Evolutionary conservation across 1,139 yeast species (phyloP).

Genomic region (Candida tetrigidarum): DNA sequence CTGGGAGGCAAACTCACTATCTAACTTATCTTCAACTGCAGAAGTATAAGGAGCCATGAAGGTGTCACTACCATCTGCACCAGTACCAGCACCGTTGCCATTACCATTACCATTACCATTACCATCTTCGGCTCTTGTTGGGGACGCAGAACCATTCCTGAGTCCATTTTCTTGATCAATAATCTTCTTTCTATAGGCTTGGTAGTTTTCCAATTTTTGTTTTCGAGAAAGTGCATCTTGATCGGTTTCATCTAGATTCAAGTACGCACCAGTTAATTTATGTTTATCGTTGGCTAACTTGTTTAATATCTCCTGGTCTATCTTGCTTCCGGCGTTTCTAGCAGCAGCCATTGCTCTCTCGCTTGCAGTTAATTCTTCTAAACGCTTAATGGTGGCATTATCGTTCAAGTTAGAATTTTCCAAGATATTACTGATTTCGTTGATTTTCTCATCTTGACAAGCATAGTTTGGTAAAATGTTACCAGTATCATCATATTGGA

Average conservation of each 20-base stretch:
- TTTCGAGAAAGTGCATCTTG: slow-evolving; percentile 51
- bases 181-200: slow-evolving; percentile 53
- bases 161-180: slow-evolving; percentile 51
- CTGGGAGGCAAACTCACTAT: slow-evolving; percentile 63
- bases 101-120: no score
- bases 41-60: slow-evolving; percentile 70
- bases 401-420: slow-evolving; percentile 49
- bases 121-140: slow-evolving; percentile 14
- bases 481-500: slow-evolving; percentile 65
- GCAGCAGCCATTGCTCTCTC: slow-evolving; percentile 68
- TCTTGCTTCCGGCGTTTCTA: slow-evolving; percentile 48
- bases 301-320: slow-evolving; percentile 48
- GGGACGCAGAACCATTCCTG: slow-evolving; percentile 12
- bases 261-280: slow-evolving; percentile 46
- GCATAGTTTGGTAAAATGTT: slow-evolving; percentile 63
- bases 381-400: slow-evolving; percentile 44
- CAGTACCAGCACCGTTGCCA: no score
- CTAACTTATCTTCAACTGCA: slow-evolving; percentile 70
- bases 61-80: slow-evolving; percentile 27
- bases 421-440: slow-evolving; percentile 47
- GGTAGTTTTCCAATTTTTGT: slow-evolving; percentile 48
- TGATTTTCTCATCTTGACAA: slow-evolving; percentile 51
- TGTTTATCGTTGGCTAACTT: slow-evolving; percentile 45
- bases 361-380: slow-evolving; percentile 62
- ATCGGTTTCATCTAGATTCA: slow-evolving; percentile 43